Conservation (phyloP, 345 rosid species). For the Boechera divaricarpa region DNA sequence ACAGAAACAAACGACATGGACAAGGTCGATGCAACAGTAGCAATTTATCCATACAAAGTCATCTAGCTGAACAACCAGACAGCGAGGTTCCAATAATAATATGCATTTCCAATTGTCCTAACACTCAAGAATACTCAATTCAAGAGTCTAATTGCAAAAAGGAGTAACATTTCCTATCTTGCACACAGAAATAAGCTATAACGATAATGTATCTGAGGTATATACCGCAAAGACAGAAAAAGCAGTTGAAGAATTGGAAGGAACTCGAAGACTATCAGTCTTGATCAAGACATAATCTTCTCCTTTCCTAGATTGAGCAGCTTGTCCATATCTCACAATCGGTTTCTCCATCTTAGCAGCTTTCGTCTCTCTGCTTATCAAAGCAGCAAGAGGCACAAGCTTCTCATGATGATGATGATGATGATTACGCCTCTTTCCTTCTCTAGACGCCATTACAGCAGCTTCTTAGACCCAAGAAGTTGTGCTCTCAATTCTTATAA, state of each 20-base stretch:
- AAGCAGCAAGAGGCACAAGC: constrained; percentile 82
- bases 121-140: background rate
- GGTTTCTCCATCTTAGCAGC: constrained; percentile 89
- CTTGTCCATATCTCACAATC: constrained; percentile 62
- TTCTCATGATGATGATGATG: constrained; percentile 44
- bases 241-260: constrained; percentile 66
- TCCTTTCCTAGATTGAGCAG: constrained; percentile 89
- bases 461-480: constrained; percentile 3
- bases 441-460: constrained; percentile 64
- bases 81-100: background rate
- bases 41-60: background rate
- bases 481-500: background rate
- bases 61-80: background rate
- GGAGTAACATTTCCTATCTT: background rate
- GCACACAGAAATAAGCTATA: background rate
- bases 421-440: constrained; percentile 54
- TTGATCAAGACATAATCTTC: constrained; percentile 83
- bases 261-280: constrained; percentile 67
- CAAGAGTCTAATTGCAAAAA: background rate
- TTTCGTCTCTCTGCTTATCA: constrained; percentile 69
- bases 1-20: background rate
- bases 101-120: background rate
- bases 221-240: constrained; percentile 83
- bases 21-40: background rate
- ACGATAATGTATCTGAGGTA: background rate